These are phyloP conservation scores for Microdochium trichocladiopsis DNA, from an alignment of 2,329 filamentous ascomycete genomes.

Conservation along the genomic window DNA sequence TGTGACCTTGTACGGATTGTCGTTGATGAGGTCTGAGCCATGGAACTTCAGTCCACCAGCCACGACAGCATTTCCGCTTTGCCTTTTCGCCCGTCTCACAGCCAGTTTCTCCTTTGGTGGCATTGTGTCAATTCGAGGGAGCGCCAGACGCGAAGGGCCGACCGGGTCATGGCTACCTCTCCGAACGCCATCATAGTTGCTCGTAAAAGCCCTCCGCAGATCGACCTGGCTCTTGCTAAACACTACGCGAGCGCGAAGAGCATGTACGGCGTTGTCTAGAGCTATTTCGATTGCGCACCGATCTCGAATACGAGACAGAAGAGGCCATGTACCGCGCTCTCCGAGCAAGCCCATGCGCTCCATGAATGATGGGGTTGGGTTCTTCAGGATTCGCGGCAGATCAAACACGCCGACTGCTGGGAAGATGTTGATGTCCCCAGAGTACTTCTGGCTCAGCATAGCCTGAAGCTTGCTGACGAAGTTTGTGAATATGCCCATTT, in stretches of 20 bases:
- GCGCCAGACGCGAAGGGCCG: conserved; percentile 3
- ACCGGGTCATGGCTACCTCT: conserved; percentile 12
- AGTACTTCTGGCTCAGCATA: conserved; percentile 84
- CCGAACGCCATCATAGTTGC: conserved; percentile 15
- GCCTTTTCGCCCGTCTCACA: conserved; percentile 39
- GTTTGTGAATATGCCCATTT: conserved; percentile 75
- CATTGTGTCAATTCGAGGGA: conserved; percentile 4
- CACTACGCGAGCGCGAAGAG: conserved; percentile 59
- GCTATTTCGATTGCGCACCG: conserved; percentile 85
- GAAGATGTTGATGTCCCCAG: conserved; percentile 90
- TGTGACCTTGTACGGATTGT: conserved; percentile 30
- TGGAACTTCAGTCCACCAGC: conserved; percentile 28
- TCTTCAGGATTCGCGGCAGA: conserved; percentile 70
- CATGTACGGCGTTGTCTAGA: conserved; percentile 67
- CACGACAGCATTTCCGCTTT: conserved; percentile 22
- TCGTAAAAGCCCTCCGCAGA: conserved; percentile 38
- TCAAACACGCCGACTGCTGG: conserved; percentile 71
- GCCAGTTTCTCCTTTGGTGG: conserved; percentile 21
- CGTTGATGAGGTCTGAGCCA: conserved; percentile 24
- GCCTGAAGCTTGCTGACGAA: conserved; percentile 71
- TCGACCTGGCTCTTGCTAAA: conserved; percentile 61
- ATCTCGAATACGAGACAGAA: conserved; percentile 76
- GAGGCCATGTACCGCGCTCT: conserved; percentile 87
- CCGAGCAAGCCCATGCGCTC: conserved; percentile 67
- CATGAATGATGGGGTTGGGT: conserved; percentile 86